These are phyloP conservation scores for Obba rivulosa DNA, from an alignment of 768 basidiomycete genomes.

Conservation along the genomic window DNA sequence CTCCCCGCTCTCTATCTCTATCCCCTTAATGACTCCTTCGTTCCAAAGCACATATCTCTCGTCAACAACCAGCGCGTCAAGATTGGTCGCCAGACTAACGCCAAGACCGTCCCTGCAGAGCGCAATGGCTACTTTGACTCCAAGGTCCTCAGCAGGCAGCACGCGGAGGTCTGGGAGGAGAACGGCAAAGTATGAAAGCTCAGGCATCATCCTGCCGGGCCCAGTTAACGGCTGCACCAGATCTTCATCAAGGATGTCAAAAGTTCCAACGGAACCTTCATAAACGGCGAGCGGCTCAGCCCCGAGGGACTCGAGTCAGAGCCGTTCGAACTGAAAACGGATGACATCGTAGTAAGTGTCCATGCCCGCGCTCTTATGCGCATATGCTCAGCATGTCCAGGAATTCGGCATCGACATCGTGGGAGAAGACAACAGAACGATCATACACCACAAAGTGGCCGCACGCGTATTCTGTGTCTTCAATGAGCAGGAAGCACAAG, in stretches of 20 bases:
- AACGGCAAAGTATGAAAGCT: conserved; percentile 60
- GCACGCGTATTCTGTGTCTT: conserved; percentile 90
- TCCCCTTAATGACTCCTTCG: conserved; percentile 91
- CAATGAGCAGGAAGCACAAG: conserved; percentile 75
- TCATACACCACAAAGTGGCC: conserved; percentile 98
- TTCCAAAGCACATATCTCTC: conserved; percentile 91
- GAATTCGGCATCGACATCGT: conserved; percentile 99
- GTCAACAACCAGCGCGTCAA: conserved; percentile 62
- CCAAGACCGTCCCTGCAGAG: conserved; percentile 89
- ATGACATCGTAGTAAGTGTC: conserved; percentile 86
- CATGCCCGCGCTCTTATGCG: neutral
- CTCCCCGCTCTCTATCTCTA: conserved; percentile 50
- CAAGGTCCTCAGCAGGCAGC: conserved; percentile 89
- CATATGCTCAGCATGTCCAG: conserved; percentile 32
- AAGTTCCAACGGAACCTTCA: conserved; percentile 97
- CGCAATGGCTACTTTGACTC: conserved; percentile 97
- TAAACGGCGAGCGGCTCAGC: conserved; percentile 91
- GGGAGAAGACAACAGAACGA: conserved; percentile 96
- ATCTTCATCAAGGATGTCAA: conserved; percentile 99
- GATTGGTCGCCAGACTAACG: conserved; percentile 95
- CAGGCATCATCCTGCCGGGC: conserved; percentile 1
- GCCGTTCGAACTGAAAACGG: conserved; percentile 89
- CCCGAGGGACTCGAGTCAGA: conserved; percentile 87
- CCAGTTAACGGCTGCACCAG: conserved; percentile 33
- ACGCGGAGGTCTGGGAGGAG: conserved; percentile 99